These are phyloP conservation scores for Colletotrichum endophyticum DNA, from an alignment of 2,329 filamentous ascomycete species.

Conservation along the genomic window DNA sequence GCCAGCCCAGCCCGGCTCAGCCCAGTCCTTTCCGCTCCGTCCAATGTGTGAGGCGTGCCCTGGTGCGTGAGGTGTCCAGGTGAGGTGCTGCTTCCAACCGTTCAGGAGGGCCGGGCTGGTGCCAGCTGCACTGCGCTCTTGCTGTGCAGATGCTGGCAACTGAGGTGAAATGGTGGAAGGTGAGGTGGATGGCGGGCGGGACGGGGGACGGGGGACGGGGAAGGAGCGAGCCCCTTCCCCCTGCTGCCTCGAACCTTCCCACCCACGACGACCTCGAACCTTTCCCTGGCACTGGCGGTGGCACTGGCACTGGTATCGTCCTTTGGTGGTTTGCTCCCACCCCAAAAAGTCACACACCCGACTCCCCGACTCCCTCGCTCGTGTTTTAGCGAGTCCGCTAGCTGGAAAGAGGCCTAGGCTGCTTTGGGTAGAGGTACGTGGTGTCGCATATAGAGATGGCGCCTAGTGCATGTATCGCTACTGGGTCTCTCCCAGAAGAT, in stretches of 20 bases:
- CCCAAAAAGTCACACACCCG: constrained; percentile 1
- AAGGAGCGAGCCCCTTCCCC: not conserved
- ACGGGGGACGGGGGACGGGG: not conserved
- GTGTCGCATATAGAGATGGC: constrained; percentile 2
- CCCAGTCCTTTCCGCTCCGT: not conserved
- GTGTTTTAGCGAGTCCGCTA: constrained; percentile 15
- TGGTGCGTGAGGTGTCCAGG: not conserved
- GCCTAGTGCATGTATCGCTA: constrained; percentile 15
- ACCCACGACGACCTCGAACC: not conserved
- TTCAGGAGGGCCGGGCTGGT: not conserved
- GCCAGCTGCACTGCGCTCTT: not conserved
- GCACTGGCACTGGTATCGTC: not conserved
- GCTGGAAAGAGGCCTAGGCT: not conserved
- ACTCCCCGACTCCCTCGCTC: constrained; percentile 15
- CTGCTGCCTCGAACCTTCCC: not conserved
- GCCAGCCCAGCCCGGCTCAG: not conserved
- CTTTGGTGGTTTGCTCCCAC: not conserved
- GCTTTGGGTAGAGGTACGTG: constrained; percentile 13
- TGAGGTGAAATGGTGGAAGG: not conserved
- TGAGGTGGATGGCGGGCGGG: not conserved
- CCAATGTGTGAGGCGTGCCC: not conserved
- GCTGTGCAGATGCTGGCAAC: not conserved
- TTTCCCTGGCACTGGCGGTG: not conserved
- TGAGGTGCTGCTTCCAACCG: not conserved
- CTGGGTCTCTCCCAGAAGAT: not conserved